Evolutionary conservation across 2,329 filamentous ascomycete genomes (phyloP).

Genomic region (Cytospora chrysosperma): DNA sequence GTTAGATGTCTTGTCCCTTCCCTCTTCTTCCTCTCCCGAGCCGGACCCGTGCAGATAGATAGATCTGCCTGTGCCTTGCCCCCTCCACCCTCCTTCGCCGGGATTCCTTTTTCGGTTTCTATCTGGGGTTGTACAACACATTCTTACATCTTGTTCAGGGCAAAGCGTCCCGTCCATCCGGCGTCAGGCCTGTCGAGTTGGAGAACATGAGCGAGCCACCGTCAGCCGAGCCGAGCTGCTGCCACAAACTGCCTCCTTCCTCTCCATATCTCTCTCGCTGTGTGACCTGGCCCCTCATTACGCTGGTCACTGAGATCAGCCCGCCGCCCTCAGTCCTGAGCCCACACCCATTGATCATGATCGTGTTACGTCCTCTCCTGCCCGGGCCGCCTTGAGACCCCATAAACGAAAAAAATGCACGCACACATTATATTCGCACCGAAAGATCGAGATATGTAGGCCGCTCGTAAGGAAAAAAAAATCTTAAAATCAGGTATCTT

Average conservation of each 20-base stretch:
- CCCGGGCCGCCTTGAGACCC: not conserved
- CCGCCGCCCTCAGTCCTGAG: not conserved
- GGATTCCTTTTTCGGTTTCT: not conserved
- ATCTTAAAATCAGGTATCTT: conserved; percentile 7
- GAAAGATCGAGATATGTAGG: not conserved
- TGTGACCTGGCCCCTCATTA: not conserved
- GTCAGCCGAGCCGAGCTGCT: not conserved
- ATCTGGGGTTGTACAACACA: not conserved
- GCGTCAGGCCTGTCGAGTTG: not conserved
- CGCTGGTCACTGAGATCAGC: not conserved
- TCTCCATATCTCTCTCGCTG: not conserved
- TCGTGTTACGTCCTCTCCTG: not conserved
- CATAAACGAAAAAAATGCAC: not conserved
- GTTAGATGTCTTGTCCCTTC: not conserved
- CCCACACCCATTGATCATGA: not conserved
- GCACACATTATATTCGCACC: not conserved
- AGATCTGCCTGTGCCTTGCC: not conserved
- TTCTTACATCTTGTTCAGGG: not conserved
- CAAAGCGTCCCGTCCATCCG: not conserved
- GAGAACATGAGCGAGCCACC: not conserved
- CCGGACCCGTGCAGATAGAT: too few relatives aligned
- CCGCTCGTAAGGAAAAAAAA: conserved; percentile 5
- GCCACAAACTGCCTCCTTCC: not conserved
- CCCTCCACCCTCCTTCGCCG: not conserved
- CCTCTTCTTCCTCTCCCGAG: not conserved